Conservation (phyloP, 2,329 filamentous ascomycete genomes). For the Cryphonectria japonica region DNA sequence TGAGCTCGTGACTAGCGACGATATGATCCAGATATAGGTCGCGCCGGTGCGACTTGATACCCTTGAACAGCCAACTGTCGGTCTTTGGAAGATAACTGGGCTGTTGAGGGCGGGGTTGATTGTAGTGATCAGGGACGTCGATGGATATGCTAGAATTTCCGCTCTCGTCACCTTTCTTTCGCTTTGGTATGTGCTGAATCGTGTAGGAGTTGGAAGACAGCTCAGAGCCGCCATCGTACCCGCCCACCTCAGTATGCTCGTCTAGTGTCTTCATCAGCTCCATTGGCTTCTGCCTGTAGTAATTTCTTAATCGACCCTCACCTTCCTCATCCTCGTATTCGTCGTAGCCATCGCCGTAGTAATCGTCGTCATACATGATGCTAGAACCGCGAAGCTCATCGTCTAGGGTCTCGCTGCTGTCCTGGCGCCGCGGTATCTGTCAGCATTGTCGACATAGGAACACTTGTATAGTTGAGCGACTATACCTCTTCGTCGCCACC, state of each 20-base stretch:
- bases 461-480: neutral
- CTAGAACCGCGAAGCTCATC: neutral
- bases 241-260: neutral
- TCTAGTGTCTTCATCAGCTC: neutral
- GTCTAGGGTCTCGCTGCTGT: neutral
- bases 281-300: neutral
- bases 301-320: neutral
- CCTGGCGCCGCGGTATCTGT: neutral
- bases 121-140: neutral
- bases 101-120: neutral
- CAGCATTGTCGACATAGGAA: neutral
- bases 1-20: neutral
- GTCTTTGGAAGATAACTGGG: slow-evolving; percentile 6
- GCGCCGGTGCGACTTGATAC: slow-evolving; percentile 16
- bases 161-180: neutral
- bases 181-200: neutral
- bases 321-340: neutral
- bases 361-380: neutral
- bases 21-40: slow-evolving; percentile 11
- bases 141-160: neutral
- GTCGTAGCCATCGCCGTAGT: neutral
- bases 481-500: neutral
- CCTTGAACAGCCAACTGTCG: slow-evolving; percentile 21
- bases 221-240: neutral
- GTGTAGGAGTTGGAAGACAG: neutral